These are phyloP conservation scores for Trichosporon sp. DNA, from an alignment of 1,284 basidiomycete genomes.

Conservation along the genomic window DNA sequence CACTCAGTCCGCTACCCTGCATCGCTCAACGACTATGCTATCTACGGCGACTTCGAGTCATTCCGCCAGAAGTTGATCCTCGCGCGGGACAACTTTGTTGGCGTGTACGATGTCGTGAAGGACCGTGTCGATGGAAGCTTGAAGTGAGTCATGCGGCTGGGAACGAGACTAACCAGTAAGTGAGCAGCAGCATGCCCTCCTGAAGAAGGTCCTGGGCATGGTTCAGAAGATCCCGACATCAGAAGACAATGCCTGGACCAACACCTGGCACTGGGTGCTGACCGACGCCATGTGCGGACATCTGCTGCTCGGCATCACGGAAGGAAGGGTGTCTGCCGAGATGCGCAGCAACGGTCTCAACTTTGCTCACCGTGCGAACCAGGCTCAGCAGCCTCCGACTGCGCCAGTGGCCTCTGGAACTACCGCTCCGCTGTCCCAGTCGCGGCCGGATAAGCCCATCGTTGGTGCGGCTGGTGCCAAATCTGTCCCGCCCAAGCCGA, in stretches of 20 bases:
- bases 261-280: slow-evolving; percentile 97
- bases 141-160: slow-evolving; percentile 52
- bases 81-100: slow-evolving; percentile 78
- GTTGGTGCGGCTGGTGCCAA: slow-evolving; percentile 11
- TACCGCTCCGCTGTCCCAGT: slow-evolving; percentile 42
- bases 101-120: slow-evolving; percentile 92
- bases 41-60: slow-evolving; percentile 81
- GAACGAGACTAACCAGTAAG: slow-evolving; percentile 28
- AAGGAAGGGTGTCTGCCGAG: slow-evolving; percentile 86
- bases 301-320: slow-evolving; percentile 79
- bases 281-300: slow-evolving; percentile 83
- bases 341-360: slow-evolving; percentile 94
- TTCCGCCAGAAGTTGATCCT: slow-evolving; percentile 74
- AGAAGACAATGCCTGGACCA: slow-evolving; percentile 77
- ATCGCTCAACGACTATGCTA: slow-evolving; percentile 95
- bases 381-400: slow-evolving; percentile 37
- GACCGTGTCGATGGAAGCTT: slow-evolving; percentile 84
- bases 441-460: slow-evolving; percentile 30
- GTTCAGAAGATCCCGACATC: slow-evolving; percentile 54
- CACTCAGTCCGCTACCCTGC: slow-evolving; percentile 74
- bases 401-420: slow-evolving; percentile 45
- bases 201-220: slow-evolving; percentile 84
- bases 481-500: slow-evolving; percentile 10
- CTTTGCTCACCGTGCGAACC: slow-evolving; percentile 58
- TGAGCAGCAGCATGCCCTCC: slow-evolving; percentile 77